These are phyloP conservation scores for Brassica carinata DNA, from an alignment of 345 rosid species.

Conservation along the genomic window DNA sequence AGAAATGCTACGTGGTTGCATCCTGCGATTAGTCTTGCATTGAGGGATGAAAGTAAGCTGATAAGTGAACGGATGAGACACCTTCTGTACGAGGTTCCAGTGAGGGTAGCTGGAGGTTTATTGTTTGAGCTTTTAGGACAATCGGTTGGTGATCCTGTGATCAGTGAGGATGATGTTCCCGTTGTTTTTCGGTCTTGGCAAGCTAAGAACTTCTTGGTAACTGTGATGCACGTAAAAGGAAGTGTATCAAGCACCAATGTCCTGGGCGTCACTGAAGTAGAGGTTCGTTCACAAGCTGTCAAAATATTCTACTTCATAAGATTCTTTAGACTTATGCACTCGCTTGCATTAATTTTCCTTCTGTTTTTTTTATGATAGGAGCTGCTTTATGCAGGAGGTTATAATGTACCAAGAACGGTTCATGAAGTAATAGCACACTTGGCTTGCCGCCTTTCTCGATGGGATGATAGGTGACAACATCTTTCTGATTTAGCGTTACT, in stretches of 20 bases:
- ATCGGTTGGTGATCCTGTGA: conserved; percentile 90
- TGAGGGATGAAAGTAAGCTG: conserved; percentile 83
- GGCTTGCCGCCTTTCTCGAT: conserved; percentile 76
- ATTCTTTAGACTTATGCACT: neutral
- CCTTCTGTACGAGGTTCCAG: conserved; percentile 94
- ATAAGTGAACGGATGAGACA: conserved; percentile 95
- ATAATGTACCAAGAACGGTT: conserved; percentile 74
- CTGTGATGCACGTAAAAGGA: conserved; percentile 84
- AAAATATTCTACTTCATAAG: neutral
- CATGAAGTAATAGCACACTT: conserved; percentile 88
- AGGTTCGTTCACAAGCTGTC: conserved; percentile 53
- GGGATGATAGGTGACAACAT: conserved; percentile 91
- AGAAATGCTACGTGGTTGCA: conserved; percentile 87
- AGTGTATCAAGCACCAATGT: conserved; percentile 55
- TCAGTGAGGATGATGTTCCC: conserved; percentile 91
- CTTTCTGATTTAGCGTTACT: neutral
- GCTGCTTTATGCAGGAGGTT: conserved; percentile 82
- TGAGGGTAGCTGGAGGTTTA: conserved; percentile 97
- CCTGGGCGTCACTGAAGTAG: conserved; percentile 87
- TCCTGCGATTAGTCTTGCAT: conserved; percentile 88
- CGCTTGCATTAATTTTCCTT: conserved; percentile 7
- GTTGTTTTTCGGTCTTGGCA: conserved; percentile 96
- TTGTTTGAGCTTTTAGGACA: conserved; percentile 97
- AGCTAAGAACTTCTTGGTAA: conserved; percentile 85
- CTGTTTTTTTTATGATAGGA: conserved; percentile 52